These are phyloP conservation scores for Metschnikowia colocasiae DNA, from an alignment of 805 yeast genomes.

Conservation along the genomic window DNA sequence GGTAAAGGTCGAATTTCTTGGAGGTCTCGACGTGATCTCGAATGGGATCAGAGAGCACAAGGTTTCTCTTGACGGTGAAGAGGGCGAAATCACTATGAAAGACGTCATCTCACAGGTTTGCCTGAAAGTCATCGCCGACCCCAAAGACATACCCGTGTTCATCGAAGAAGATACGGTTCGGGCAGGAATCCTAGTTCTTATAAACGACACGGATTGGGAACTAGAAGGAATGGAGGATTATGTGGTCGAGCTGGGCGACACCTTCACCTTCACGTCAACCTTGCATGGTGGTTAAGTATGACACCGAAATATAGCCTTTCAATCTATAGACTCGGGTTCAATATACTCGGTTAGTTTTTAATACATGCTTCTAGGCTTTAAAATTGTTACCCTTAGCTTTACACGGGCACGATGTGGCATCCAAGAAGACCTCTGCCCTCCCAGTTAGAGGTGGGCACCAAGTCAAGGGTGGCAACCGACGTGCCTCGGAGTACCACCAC, in stretches of 20 bases:
- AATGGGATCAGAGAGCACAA: conserved; percentile 53
- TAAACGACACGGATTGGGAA: conserved; percentile 97
- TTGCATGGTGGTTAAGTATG: conserved; percentile 78
- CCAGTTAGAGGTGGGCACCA: conserved; percentile 55
- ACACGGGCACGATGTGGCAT: conserved; percentile 45
- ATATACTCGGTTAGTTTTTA: no score
- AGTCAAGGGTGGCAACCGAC: conserved; percentile 16
- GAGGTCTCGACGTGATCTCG: conserved; percentile 84
- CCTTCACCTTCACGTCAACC: conserved; percentile 85
- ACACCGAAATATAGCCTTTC: neutral
- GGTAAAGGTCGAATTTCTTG: conserved; percentile 47
- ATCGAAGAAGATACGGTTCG: conserved; percentile 78
- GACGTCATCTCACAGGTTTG: conserved; percentile 58
- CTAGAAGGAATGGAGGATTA: conserved; percentile 84
- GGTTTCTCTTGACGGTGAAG: conserved; percentile 42
- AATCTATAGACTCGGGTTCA: neutral
- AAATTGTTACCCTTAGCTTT: neutral
- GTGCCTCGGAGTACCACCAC: conserved; percentile 33
- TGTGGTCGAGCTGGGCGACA: conserved; percentile 70
- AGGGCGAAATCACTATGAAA: conserved; percentile 40
- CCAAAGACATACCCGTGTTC: conserved; percentile 67
- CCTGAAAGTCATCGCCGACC: conserved; percentile 51
- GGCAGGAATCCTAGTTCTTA: conserved; percentile 87
- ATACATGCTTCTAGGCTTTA: neutral
- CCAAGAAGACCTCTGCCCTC: conserved; percentile 67